These are phyloP conservation scores for Colletotrichum orbiculare DNA, from an alignment of 2,329 filamentous ascomycete genomes.

Conservation along the genomic window DNA sequence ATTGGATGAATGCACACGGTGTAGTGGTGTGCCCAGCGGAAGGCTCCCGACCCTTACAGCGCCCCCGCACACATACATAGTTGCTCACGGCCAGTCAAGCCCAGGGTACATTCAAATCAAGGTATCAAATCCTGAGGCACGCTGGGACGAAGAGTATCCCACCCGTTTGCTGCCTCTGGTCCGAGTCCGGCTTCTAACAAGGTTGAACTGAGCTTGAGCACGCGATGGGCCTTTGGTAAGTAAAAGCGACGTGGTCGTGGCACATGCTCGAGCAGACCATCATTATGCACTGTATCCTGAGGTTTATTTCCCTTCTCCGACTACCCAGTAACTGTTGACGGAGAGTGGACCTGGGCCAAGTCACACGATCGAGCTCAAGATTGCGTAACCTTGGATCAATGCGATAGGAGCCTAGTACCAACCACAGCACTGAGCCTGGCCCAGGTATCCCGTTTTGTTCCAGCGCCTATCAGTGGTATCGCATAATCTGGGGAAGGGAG, in stretches of 20 bases:
- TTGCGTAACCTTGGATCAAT: constrained; percentile 30
- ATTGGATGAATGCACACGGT: no score
- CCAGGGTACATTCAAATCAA: background rate
- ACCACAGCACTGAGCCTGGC: no score
- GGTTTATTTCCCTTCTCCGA: constrained; percentile 1
- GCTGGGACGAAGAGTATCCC: background rate
- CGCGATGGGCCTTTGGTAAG: constrained; percentile 22
- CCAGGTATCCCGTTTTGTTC: no score
- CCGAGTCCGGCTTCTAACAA: background rate
- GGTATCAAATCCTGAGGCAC: background rate
- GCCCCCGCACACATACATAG: no score
- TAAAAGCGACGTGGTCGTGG: constrained; percentile 18
- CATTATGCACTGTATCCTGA: constrained; percentile 29
- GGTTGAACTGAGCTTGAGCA: constrained; percentile 12
- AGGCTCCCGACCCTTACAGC: no score
- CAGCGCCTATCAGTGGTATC: constrained; percentile 15
- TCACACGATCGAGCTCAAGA: constrained; percentile 27
- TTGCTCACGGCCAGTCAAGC: no score
- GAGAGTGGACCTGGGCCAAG: constrained; percentile 29
- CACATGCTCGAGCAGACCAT: constrained; percentile 28
- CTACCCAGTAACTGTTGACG: constrained; percentile 8
- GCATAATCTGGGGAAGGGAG: constrained; percentile 31
- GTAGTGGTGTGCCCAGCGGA: no score
- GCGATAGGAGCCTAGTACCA: constrained; percentile 35
- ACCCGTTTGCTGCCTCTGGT: no score